Evolutionary conservation across 2,329 filamentous ascomycete species (phyloP).

Genomic region (Aspergillus neotritici): DNA sequence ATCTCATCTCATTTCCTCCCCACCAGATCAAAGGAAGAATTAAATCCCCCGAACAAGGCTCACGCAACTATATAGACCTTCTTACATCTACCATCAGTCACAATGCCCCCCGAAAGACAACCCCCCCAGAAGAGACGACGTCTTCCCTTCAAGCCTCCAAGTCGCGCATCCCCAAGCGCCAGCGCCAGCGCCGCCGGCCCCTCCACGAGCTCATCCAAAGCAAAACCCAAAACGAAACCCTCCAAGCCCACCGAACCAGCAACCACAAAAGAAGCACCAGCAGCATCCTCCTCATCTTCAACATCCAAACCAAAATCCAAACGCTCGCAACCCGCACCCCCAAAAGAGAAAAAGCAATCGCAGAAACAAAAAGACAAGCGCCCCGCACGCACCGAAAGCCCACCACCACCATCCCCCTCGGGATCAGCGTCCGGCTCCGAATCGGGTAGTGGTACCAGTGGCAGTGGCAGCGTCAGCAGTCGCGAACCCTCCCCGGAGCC

Average conservation of each 20-base stretch:
- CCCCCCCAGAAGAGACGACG: constrained; percentile 32
- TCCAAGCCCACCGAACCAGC: constrained; percentile 7
- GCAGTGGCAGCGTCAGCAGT: constrained; percentile 5
- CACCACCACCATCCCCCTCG: constrained; percentile 8
- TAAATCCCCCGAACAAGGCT: not conserved
- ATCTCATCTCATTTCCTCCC: not conserved
- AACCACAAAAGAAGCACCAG: constrained; percentile 1
- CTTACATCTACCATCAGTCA: not conserved
- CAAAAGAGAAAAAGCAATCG: not conserved
- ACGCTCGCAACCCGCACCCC: constrained; percentile 1
- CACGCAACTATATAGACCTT: not conserved
- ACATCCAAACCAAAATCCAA: constrained; percentile 13
- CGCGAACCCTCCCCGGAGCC: constrained; percentile 32
- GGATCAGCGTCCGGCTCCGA: constrained; percentile 15
- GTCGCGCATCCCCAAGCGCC: constrained; percentile 26
- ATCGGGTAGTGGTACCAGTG: constrained; percentile 8
- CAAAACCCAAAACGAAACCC: constrained; percentile 8
- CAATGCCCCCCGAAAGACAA: constrained; percentile 27
- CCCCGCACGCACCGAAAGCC: constrained; percentile 4
- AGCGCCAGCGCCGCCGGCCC: constrained; percentile 22
- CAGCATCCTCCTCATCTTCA: constrained; percentile 7
- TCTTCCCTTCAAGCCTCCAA: constrained; percentile 43
- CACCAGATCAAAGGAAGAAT: not conserved
- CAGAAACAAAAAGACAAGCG: not conserved
- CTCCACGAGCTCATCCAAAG: constrained; percentile 10